Evolutionary conservation across 2,329 filamentous ascomycete genomes (phyloP), one percentile per base, ranked within the genome.

Genomic region (Colletotrichum gigasporum): DNA sequence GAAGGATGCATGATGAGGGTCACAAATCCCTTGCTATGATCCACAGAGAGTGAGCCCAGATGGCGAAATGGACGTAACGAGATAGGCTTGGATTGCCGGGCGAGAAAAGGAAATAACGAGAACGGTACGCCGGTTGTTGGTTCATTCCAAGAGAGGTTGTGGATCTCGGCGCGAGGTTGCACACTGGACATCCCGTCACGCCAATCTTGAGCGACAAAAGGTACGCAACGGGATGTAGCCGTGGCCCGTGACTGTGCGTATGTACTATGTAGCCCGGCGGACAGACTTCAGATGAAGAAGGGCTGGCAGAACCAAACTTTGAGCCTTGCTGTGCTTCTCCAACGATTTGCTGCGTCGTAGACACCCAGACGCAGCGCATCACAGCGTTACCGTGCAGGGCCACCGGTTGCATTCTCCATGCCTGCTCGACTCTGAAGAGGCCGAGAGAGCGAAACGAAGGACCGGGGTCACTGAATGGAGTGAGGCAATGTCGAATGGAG

Each of bases 151-250:
- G 41, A 53, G 42, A 56, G 50, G 58, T 41, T 65, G 63, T 65
- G 58, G 63, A 65, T 61, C 54, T 48, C 62, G 51, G 61, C 55
- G 65, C 65, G 61, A 60, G 65, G 65, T 67, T 65, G 62, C 45
- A 44, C 44, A 41, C 48, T 61, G 37, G 44, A 51, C 32, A 39
- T 52, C 35, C 52, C 39, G 45, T 51, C 44, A 32, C 26, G 30
- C 37, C 37, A 56, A 55, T 35, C 58, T 47, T 30, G 28, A 30
- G 35, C 37, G 55, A 52, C 44, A 45, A 39, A 8, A 52, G 24
- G 34, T 39, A 37, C 28, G 18, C 34, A 18, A 35, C 11, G 24
- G 22, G 41, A 4, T 28, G 34, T 39, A 14, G 28, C 16, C 20
- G 57, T 30, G 20, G 32, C 32, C 14, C 24, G 18, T 37, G 22